Base-by-base conservation (phyloP, 2,329 filamentous ascomycete species). In the Apiospora arundinis region DNA sequence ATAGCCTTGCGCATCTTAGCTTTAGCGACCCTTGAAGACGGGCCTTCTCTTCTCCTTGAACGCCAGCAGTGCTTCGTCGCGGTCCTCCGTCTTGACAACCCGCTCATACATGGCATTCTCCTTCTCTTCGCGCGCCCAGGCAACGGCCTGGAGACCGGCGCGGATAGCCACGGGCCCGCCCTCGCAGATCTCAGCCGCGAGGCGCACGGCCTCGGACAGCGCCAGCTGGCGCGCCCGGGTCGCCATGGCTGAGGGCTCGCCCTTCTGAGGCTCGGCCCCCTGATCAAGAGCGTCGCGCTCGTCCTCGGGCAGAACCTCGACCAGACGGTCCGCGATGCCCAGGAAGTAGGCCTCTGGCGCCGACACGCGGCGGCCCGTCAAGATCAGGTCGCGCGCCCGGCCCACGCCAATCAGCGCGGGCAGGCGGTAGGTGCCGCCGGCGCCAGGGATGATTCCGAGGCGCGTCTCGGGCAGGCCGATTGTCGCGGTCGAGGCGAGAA, bases 361-460 rank as follows among this genome's bases (percentile, higher is more conserved):
- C 11, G 88, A 87, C 16, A 99, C 93, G 60, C 94, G 88, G n/a
- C 96, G 90, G 3, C 96, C 96, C 0, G 95, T 98, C 11, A 98
- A 86, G 69, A 98, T 92, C 77, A 98, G 84, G 81, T 99, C 95
- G 68, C 95, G 88, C n/a, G 96, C 96, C 70, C 95, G 91, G 37
- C 88, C 86, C 32, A 92, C 84, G 6, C 96, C 96, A 74, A 99
- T 92, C 25, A 99, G 83, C 11, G 88, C 89, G 1, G 95, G 94
- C 0, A 99, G 90, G 12, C 96, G 92, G 82, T 94, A 94, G 0
- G 95, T 98, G 72, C 95, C 96, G 60, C 96, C 96, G 2, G 95
- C 96, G 72, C 96, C 96, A 3, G 96, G 96, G 74, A 99, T 93
- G 80, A 99, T 99, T 70, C 93, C 96, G 2, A 99, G 88, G 2